phyloP scores from a whole-genome alignment of 306 rosid genomes.

The Castanea sativa region DNA sequence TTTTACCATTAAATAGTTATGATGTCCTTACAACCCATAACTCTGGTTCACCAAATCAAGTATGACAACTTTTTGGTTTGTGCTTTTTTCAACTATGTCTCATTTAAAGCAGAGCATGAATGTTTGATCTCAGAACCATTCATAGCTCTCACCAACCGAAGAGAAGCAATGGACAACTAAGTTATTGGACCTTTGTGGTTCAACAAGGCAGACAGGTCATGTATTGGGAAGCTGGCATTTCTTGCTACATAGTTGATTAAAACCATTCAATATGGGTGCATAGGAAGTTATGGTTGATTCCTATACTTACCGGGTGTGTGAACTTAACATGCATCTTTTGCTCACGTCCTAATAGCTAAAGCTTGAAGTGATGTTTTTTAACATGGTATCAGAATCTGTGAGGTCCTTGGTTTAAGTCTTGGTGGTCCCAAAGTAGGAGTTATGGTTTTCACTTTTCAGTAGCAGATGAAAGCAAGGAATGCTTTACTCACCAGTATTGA shows the following conservation, averaged over 20 bases:
- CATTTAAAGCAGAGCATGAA: not conserved
- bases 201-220: not conserved
- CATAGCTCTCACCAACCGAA: slow-evolving; percentile 1
- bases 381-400: not conserved
- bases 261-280: too few relatives aligned
- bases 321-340: not conserved
- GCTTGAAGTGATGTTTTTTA: not conserved
- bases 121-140: slow-evolving; percentile 1
- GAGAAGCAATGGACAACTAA: slow-evolving; percentile 12
- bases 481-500: slow-evolving; percentile 79
- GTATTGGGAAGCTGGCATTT: not conserved
- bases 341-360: not conserved
- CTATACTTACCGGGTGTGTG: not conserved
- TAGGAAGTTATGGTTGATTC: too few relatives aligned
- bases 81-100: not conserved
- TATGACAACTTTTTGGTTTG: not conserved
- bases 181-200: not conserved
- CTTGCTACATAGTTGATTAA: not conserved
- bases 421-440: not conserved
- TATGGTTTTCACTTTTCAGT: not conserved
- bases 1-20: not conserved
- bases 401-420: not conserved
- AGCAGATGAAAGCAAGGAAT: slow-evolving; percentile 4
- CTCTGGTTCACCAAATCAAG: not conserved
- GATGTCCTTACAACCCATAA: not conserved